Base-by-base conservation (phyloP, 2,329 filamentous ascomycete species). In the Aureobasidium sp. region DNA sequence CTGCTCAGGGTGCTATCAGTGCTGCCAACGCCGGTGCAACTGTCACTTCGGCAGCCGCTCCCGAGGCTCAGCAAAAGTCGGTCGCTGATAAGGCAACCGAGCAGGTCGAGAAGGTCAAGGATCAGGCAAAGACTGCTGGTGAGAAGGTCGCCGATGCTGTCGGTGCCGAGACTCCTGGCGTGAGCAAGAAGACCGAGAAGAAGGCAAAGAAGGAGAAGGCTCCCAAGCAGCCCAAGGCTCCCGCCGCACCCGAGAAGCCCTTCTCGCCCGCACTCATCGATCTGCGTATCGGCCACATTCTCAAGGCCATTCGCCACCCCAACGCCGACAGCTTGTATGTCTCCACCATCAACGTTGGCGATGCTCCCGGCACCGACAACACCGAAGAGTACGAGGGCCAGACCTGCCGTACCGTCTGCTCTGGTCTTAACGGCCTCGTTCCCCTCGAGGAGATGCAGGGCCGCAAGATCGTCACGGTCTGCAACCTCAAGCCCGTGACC, bases 401-500 rank as follows among this genome's bases (percentile, higher is more conserved):
- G 78, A 82, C 93, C 47, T 91, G 92, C 70, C 89, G 94, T 51
- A 99, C 93, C 17, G 93, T 99, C 53, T 99, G 94, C 84, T 97
- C 94, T 1, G 94, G 94, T 31, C 84, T 99, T 67, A 97, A 96
- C 76, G 94, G 94, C 8, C 84, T 97, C 34, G 79, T 99, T 1
- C 94, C 94, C 0, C 82, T 99, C 51, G 91, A 90, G 75, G 91
- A 96, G 76, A 97, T 99, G 94, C 94, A 99, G 76, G 87, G 87
- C 72, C 90, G 94, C 75, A 96, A 95, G 79, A 90, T 99, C 64
- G 84, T 99, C 36, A 90, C 94, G 1, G 93, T 99, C 25, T 96
- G 91, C 82, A 99, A 99, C 78, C 84, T 99, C 68, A 99, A 99
- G 83, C 94, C 94, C 56, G 94, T 97, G 75, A 99, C 95, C 76